Evolutionary conservation across 2,329 filamentous ascomycete genomes (phyloP).

Genomic region (Claviceps capensis): DNA sequence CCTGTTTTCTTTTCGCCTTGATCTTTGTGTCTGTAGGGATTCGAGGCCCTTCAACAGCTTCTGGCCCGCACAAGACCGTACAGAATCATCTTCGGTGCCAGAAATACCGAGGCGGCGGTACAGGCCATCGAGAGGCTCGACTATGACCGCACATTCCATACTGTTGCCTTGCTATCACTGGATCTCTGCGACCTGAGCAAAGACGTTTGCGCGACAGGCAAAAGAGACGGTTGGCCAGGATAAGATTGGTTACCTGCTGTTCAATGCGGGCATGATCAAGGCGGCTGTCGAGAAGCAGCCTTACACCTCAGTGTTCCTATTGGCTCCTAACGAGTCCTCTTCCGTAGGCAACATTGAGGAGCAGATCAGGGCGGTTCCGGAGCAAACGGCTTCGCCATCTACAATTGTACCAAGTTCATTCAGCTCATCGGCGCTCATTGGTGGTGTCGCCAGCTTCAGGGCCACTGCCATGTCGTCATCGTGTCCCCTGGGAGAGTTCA

Average conservation of each 20-base stretch:
- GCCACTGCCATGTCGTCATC: slow-evolving; percentile 31
- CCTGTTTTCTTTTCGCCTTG: not conserved
- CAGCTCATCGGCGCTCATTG: slow-evolving; percentile 38
- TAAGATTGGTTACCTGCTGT: slow-evolving; percentile 33
- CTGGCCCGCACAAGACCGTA: slow-evolving; percentile 30
- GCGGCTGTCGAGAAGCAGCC: slow-evolving; percentile 21
- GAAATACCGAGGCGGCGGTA: slow-evolving; percentile 27
- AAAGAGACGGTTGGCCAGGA: slow-evolving; percentile 26
- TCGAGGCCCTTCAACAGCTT: slow-evolving; percentile 39
- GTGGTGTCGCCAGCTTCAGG: slow-evolving; percentile 38
- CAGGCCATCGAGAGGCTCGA: slow-evolving; percentile 27
- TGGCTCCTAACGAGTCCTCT: slow-evolving; percentile 1
- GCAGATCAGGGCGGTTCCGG: slow-evolving; percentile 27
- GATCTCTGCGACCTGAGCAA: slow-evolving; percentile 31
- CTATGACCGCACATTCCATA: slow-evolving; percentile 26
- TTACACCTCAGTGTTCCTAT: slow-evolving; percentile 29
- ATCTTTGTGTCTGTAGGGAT: slow-evolving; percentile 23
- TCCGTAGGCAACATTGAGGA: slow-evolving; percentile 21
- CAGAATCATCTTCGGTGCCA: slow-evolving; percentile 34
- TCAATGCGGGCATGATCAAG: slow-evolving; percentile 33
- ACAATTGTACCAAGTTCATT: slow-evolving; percentile 33
- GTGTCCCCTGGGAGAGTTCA: slow-evolving; percentile 40
- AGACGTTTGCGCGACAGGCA: slow-evolving; percentile 30
- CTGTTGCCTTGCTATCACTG: slow-evolving; percentile 31
- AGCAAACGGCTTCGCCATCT: slow-evolving; percentile 16